Conservation (phyloP, 768 basidiomycete genomes). For the Fomitopsis serialis region DNA sequence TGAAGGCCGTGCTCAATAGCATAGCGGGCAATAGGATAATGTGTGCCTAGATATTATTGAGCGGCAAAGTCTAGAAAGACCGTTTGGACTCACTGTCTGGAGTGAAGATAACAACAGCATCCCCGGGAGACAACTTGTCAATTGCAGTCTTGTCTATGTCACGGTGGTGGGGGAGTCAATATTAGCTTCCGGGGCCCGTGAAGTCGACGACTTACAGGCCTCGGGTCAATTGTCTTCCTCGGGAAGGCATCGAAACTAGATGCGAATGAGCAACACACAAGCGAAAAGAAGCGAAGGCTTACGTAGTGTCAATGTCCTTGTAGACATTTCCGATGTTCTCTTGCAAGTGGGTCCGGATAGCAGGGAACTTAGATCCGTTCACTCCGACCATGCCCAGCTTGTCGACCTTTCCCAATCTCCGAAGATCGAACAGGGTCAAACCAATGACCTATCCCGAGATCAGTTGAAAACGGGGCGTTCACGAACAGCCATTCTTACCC, state of each 20-base stretch:
- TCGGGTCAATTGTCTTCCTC: slow-evolving; percentile 64
- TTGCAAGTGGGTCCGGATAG: slow-evolving; percentile 72
- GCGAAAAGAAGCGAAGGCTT: slow-evolving; percentile 22
- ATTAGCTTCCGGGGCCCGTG: background rate
- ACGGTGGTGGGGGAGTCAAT: background rate
- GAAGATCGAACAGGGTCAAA: slow-evolving; percentile 84
- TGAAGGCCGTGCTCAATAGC: slow-evolving; percentile 84
- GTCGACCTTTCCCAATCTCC: slow-evolving; percentile 76
- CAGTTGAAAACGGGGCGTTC: slow-evolving; percentile 87
- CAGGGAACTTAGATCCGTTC: slow-evolving; percentile 83
- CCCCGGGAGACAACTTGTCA: slow-evolving; percentile 68
- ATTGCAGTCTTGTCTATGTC: slow-evolving; percentile 84
- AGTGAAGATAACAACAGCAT: slow-evolving; percentile 91
- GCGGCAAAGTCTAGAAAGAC: background rate
- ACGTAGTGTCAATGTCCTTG: slow-evolving; percentile 84
- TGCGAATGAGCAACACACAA: background rate
- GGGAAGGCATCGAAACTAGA: slow-evolving; percentile 77
- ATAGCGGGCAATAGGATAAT: slow-evolving; percentile 79
- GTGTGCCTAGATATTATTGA: slow-evolving; percentile 49
- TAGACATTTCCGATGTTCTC: slow-evolving; percentile 82
- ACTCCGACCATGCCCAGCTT: slow-evolving; percentile 86
- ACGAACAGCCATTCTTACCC: slow-evolving; percentile 38
- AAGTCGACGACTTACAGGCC: slow-evolving; percentile 55
- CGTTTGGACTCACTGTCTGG: slow-evolving; percentile 63
- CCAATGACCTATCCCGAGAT: slow-evolving; percentile 85